phyloP scores from a whole-genome alignment of 23 red algal genomes.

The Gracilariopsis chorda region DNA sequence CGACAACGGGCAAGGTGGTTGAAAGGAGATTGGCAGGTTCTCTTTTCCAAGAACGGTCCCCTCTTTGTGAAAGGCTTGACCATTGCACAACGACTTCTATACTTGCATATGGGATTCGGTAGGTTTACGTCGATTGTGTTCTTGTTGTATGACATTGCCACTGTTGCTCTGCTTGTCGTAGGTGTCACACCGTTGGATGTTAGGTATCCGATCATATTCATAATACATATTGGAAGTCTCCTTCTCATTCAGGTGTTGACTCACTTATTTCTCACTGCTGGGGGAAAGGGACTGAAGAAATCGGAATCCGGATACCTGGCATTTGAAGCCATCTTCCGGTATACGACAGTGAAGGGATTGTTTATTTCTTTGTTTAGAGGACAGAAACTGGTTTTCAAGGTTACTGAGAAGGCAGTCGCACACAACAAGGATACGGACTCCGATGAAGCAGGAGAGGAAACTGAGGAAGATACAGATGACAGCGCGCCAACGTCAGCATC shows the following conservation, averaged over 20 bases:
- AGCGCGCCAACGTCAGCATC: background rate
- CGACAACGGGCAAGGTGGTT: constrained; percentile 43
- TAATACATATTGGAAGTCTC: background rate
- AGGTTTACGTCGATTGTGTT: constrained; percentile 46
- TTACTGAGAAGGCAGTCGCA: constrained; percentile 21
- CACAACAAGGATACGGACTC: no score
- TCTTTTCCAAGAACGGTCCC: constrained; percentile 34
- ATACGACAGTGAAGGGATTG: constrained; percentile 25
- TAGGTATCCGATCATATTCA: background rate
- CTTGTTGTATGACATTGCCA: background rate
- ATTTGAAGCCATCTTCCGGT: constrained; percentile 55
- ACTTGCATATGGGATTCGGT: constrained; percentile 24
- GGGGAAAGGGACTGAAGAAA: constrained; percentile 1
- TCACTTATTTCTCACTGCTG: background rate
- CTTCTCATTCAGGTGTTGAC: background rate
- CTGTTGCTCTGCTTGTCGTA: constrained; percentile 4
- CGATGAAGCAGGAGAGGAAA: background rate
- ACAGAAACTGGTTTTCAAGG: constrained; percentile 32
- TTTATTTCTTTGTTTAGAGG: constrained; percentile 6
- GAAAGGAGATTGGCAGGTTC: constrained; percentile 56
- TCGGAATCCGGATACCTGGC: background rate
- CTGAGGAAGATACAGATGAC: background rate
- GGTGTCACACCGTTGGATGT: constrained; percentile 46
- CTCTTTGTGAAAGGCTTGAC: background rate
- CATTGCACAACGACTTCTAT: constrained; percentile 32